These are phyloP conservation scores for Tricholoma bakamatsutake DNA, from an alignment of 768 basidiomycete species.

Conservation along the genomic window DNA sequence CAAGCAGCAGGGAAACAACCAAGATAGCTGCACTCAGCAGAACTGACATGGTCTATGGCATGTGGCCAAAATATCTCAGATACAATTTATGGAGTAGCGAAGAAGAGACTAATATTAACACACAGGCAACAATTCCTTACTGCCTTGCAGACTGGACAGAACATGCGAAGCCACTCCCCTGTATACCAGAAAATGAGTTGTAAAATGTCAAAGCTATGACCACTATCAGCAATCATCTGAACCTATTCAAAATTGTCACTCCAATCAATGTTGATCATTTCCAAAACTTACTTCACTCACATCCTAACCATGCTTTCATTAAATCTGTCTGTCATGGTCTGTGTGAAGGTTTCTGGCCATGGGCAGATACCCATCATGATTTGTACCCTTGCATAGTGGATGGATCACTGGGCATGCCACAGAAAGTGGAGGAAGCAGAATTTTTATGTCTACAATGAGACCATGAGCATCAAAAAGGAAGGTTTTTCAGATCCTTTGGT, in stretches of 20 bases:
- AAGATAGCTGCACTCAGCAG: background rate
- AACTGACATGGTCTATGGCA: background rate
- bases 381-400: background rate
- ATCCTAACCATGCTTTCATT: conserved; percentile 33
- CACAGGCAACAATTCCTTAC: conserved; percentile 17
- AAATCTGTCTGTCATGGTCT: conserved; percentile 21
- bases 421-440: background rate
- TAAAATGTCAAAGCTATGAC: background rate
- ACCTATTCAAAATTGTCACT: background rate
- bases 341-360: conserved; percentile 36
- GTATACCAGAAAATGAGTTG: background rate
- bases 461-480: conserved; percentile 4
- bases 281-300: conserved; percentile 15
- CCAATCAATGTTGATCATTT: conserved; percentile 25
- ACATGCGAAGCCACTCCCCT: background rate
- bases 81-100: conserved; percentile 2
- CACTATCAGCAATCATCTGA: background rate
- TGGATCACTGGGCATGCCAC: background rate
- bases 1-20: conserved; percentile 1
- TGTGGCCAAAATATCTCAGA: conserved; percentile 3
- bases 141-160: background rate
- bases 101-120: conserved; percentile 10
- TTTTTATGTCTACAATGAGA: background rate
- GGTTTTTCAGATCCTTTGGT: conserved; percentile 28
- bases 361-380: no score